Evolutionary conservation across 176 grass and related monocot genomes (phyloP), one percentile per base, ranked within the genome.

Genomic region (Ensete ventricosum): DNA sequence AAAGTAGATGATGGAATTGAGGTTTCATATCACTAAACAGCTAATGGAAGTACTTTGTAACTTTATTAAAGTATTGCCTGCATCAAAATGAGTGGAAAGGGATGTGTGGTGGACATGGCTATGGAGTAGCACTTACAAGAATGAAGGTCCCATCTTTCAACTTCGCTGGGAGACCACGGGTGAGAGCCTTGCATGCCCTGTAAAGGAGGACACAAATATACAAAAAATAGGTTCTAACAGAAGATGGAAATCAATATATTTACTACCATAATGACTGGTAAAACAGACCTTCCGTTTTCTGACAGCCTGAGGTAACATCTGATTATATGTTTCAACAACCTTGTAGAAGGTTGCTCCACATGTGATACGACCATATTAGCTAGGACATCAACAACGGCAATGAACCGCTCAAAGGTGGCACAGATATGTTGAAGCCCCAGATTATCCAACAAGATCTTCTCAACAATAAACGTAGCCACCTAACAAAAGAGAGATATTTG

Each of bases 401-500:
- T 84, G 82, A 90, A 97, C 66, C 94, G 83, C 16, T 94, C 86
- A 43, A 76, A 51, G 29, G 86, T 82, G 0, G 84, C 82, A 34
- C 90, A 98, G 27, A 94, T 80, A 74, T 93, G 91, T 0, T 51
- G 68, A 79, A 98, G 84, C 43, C 95, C 95, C 26, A 82, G 49
- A 27, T 98, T 84, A 79, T 98, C 90, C 50, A 94, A 83, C 14
- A 98, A 62, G 76, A 98, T 91, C 76, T 94, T 98, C 72, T 94
- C 84, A 79, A 98, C 78, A 85, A 98, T 91, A 77, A 91, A 93
- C 43, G 95, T 98, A 17, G 95, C 88, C 67, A 93, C 90, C 95
- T 98, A 78, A 50, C 9, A 50, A 20, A 50, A 20, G 16, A 21
- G 3, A 50, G 67, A 70, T 70, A 1, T 21, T 20, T 43, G 34